phyloP scores from a whole-genome alignment of 2,329 filamentous ascomycete genomes.

The Hypoxylon sp. region DNA sequence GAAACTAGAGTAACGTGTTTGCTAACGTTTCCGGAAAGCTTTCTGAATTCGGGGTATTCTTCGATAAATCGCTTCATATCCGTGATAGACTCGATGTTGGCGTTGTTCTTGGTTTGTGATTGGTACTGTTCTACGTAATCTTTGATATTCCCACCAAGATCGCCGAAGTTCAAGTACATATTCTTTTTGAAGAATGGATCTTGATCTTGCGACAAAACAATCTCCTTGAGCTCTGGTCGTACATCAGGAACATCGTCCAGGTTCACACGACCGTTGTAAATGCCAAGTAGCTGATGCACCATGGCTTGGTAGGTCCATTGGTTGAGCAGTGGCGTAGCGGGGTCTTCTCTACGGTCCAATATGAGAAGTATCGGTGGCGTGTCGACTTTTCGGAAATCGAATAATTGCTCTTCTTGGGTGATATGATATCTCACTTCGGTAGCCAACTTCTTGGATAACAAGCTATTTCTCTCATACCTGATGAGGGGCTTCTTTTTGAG shows the following conservation, averaged over 20 bases:
- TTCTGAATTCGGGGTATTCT: slow-evolving; percentile 97
- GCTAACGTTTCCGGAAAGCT: slow-evolving; percentile 96
- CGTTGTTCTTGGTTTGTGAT: slow-evolving; percentile 93
- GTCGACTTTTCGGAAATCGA: slow-evolving; percentile 94
- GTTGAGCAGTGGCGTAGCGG: slow-evolving; percentile 90
- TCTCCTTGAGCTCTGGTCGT: slow-evolving; percentile 87
- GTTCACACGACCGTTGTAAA: slow-evolving; percentile 93
- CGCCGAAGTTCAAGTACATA: slow-evolving; percentile 98
- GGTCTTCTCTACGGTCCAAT: slow-evolving; percentile 90
- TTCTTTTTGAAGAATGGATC: slow-evolving; percentile 99
- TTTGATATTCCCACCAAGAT: slow-evolving; percentile 94
- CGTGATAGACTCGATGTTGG: slow-evolving; percentile 94
- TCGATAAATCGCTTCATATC: slow-evolving; percentile 99
- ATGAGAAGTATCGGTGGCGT: slow-evolving; percentile 93
- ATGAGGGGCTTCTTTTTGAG: slow-evolving; percentile 98
- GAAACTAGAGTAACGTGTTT: slow-evolving; percentile 97
- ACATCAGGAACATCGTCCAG: slow-evolving; percentile 85
- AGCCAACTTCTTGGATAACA: slow-evolving; percentile 89
- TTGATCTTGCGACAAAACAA: slow-evolving; percentile 94
- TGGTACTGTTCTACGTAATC: slow-evolving; percentile 99
- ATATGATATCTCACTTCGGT: slow-evolving; percentile 92
- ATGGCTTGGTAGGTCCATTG: slow-evolving; percentile 99
- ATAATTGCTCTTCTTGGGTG: slow-evolving; percentile 94
- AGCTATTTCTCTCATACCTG: slow-evolving; percentile 89
- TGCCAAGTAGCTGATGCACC: slow-evolving; percentile 95